These are phyloP conservation scores for Parasitella parasitica DNA, from an alignment of 371 early-diverging fungal genomes.

Conservation along the genomic window DNA sequence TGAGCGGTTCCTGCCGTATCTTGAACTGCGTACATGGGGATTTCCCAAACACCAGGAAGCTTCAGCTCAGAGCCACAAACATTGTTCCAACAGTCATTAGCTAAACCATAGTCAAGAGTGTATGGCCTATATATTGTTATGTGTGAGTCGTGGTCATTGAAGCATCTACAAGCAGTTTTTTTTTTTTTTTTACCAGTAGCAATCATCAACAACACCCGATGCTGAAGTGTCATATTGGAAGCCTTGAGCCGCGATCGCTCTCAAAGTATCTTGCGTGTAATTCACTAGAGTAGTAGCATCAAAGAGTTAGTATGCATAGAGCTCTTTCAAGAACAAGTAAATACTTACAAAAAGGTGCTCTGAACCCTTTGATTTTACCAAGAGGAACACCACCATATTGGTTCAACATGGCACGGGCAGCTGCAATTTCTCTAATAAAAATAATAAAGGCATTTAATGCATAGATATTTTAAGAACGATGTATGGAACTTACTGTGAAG, in stretches of 20 bases:
- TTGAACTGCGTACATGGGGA: constrained; percentile 64
- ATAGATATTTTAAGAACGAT: too few relatives aligned
- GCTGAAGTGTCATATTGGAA: constrained; percentile 69
- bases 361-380: constrained; percentile 69
- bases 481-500: constrained; percentile 37
- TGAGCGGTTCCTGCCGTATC: constrained; percentile 48
- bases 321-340: too few relatives aligned
- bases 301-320: too few relatives aligned
- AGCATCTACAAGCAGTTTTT: too few relatives aligned
- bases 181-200: constrained; percentile 63
- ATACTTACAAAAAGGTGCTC: constrained; percentile 65
- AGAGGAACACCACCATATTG: constrained; percentile 66
- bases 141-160: too few relatives aligned
- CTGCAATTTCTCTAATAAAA: constrained; percentile 52
- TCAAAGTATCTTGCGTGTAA: constrained; percentile 59
- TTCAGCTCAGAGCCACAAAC: constrained; percentile 55
- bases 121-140: constrained; percentile 52
- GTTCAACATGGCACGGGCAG: constrained; percentile 56
- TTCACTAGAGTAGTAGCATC: too few relatives aligned
- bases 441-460: not conserved
- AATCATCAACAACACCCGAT: constrained; percentile 51
- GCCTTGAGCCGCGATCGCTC: constrained; percentile 56
- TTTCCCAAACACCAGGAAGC: constrained; percentile 71
- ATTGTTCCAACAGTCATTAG: constrained; percentile 69
- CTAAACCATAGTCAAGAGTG: constrained; percentile 71